Percentiles rank a stretch among this genome's conserved stretches.
These are phyloP conservation scores for Botryotinia globosa DNA, from an alignment of 2,329 filamentous ascomycete genomes.

Conservation along the genomic window DNA sequence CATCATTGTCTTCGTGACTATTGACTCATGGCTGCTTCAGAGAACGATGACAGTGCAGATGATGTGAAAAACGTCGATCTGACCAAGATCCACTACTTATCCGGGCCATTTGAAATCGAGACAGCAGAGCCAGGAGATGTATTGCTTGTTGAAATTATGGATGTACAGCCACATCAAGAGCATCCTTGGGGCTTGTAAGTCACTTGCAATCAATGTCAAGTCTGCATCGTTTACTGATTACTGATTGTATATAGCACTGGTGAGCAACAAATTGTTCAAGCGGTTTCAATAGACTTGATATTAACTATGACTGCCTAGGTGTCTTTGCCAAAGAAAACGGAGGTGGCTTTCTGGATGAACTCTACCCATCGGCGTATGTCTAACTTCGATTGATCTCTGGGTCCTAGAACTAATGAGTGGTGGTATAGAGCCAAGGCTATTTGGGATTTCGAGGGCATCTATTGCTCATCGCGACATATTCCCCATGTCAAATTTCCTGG, in stretches of 20 bases:
- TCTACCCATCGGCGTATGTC: constrained; percentile 75
- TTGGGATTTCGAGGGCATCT: constrained; percentile 75
- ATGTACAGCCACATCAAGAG: constrained; percentile 84
- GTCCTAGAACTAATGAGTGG: neutral
- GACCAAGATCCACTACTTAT: constrained; percentile 82
- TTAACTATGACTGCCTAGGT: constrained; percentile 24
- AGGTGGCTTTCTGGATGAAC: constrained; percentile 83
- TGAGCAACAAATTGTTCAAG: neutral
- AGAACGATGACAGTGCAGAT: constrained; percentile 86
- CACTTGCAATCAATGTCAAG: constrained; percentile 40
- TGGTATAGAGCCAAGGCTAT: constrained; percentile 61
- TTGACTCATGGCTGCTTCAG: constrained; percentile 30
- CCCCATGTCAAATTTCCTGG: constrained; percentile 85
- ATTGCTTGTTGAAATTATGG: constrained; percentile 79
- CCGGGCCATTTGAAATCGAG: constrained; percentile 84
- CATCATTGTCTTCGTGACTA: neutral
- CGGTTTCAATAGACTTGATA: neutral
- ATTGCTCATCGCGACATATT: constrained; percentile 82
- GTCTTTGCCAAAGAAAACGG: constrained; percentile 74
- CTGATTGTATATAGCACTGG: constrained; percentile 10
- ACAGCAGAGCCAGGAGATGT: constrained; percentile 82
- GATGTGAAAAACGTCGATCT: constrained; percentile 83
- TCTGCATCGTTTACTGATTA: neutral
- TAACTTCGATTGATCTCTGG: neutral
- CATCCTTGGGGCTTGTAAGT: constrained; percentile 90